A percentile compares a stretch with the other conserved stretches of the same genome.
phyloP scores from a whole-genome alignment of 2,329 filamentous ascomycete genomes.

The Talaromyces marneffei region DNA sequence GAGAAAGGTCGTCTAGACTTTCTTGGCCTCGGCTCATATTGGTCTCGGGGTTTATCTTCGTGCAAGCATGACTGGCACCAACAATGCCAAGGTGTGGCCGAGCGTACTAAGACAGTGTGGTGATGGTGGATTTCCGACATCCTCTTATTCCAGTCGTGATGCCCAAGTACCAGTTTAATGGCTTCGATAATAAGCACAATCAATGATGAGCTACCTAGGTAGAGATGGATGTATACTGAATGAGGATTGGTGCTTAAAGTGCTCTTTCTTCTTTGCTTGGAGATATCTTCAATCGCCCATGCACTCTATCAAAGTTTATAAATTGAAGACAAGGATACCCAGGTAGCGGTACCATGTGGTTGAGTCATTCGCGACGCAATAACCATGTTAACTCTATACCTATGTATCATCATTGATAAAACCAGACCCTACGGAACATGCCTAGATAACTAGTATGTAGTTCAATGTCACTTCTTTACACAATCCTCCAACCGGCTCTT shows the following conservation, averaged over 20 bases:
- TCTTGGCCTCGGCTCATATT: background rate
- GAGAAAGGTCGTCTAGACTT: background rate
- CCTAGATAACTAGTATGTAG: too few species aligned
- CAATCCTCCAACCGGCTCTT: slow-evolving; percentile 23
- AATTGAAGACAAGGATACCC: background rate
- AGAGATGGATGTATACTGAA: background rate
- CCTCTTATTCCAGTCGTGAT: background rate
- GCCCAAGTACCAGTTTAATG: too few species aligned
- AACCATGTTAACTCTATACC: too few species aligned
- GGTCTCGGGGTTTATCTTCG: background rate
- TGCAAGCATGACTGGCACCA: background rate
- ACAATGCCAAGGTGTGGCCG: background rate
- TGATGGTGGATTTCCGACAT: background rate
- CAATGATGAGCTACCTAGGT: background rate
- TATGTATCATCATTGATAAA: too few species aligned
- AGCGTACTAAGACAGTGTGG: background rate
- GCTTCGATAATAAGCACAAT: background rate
- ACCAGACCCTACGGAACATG: too few species aligned
- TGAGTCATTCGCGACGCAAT: background rate
- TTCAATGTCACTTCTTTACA: background rate
- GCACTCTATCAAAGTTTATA: background rate
- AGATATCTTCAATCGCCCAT: background rate
- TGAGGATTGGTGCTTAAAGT: background rate
- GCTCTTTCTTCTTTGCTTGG: background rate
- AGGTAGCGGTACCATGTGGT: background rate